Evolutionary conservation across 805 yeast species (phyloP).

Genomic region (Yueomyces sinensis): DNA sequence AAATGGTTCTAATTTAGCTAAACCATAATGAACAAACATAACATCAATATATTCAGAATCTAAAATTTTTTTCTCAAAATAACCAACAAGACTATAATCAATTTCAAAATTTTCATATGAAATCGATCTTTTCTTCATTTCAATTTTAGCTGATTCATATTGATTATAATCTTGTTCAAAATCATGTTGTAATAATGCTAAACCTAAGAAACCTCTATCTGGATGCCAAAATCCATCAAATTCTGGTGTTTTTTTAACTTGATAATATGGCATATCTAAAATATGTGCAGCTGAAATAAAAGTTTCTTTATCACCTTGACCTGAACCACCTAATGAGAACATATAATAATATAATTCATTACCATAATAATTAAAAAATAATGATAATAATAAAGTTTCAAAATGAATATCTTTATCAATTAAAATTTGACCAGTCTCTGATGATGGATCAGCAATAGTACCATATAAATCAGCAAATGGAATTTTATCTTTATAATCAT

Average conservation of each 20-base stretch:
- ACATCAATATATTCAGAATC: constrained; percentile 6
- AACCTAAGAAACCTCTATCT: constrained; percentile 25
- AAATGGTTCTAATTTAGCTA: constrained; percentile 28
- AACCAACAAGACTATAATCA: constrained; percentile 8
- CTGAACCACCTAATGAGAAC: constrained; percentile 63
- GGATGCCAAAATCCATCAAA: constrained; percentile 27
- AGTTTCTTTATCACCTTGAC: constrained; percentile 72
- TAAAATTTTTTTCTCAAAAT: constrained; percentile 8
- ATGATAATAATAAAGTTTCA: constrained; percentile 42
- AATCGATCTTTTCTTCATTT: constrained; percentile 2
- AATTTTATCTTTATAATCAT: constrained; percentile 21
- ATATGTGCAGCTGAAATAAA: constrained; percentile 46
- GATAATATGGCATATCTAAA: constrained; percentile 36
- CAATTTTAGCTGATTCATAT: constrained; percentile 8
- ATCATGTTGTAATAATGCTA: constrained; percentile 36
- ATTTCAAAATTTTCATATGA: constrained; percentile 5
- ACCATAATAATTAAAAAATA: constrained; percentile 57
- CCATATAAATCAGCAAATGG: constrained; percentile 49
- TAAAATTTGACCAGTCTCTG: constrained; percentile 64
- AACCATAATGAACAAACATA: constrained; percentile 27
- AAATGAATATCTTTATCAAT: constrained; percentile 49
- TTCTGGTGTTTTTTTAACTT: constrained; percentile 28
- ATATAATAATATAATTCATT: constrained; percentile 60
- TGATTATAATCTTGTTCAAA: constrained; percentile 34
- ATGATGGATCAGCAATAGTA: constrained; percentile 54